These are phyloP conservation scores for Hanseniaspora nectarophila DNA, from an alignment of 805 yeast species.

Conservation along the genomic window DNA sequence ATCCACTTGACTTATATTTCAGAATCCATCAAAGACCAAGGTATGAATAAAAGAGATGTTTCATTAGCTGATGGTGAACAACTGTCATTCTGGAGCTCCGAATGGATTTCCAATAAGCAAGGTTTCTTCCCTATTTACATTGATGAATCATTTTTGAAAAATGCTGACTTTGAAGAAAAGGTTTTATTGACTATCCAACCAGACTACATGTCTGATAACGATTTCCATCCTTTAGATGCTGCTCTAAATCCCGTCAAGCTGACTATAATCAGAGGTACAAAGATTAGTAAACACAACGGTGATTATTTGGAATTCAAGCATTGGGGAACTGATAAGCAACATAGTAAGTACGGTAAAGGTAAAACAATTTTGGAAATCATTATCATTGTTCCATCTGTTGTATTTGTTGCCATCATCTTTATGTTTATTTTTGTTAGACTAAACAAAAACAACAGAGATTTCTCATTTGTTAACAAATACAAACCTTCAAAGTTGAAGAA, in stretches of 20 bases:
- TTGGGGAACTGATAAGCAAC: constrained; percentile 34
- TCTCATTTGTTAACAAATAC: constrained; percentile 33
- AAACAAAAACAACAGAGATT: constrained; percentile 46
- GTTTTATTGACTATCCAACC: constrained; percentile 67
- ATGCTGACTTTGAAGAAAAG: constrained; percentile 36
- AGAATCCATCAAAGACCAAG: constrained; percentile 45
- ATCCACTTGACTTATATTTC: constrained; percentile 55
- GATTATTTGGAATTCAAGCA: constrained; percentile 34
- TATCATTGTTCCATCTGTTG: constrained; percentile 56
- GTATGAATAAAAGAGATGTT: constrained; percentile 38
- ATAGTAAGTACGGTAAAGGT: constrained; percentile 11
- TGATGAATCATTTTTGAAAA: constrained; percentile 52
- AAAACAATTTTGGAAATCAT: constrained; percentile 48
- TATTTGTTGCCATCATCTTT: constrained; percentile 43
- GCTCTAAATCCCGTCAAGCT: constrained; percentile 40
- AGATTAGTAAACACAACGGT: constrained; percentile 35
- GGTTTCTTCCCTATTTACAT: constrained; percentile 58
- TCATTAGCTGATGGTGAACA: constrained; percentile 22
- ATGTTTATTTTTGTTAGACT: constrained; percentile 54
- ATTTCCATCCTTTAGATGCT: constrained; percentile 39
- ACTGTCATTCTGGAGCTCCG: constrained; percentile 51
- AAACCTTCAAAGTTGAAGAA: constrained; percentile 30
- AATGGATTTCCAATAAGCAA: constrained; percentile 52
- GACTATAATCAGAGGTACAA: constrained; percentile 29
- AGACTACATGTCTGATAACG: constrained; percentile 50